These are phyloP conservation scores for Aspergillus sp. DNA, from an alignment of 2,329 filamentous ascomycete species.

Conservation along the genomic window DNA sequence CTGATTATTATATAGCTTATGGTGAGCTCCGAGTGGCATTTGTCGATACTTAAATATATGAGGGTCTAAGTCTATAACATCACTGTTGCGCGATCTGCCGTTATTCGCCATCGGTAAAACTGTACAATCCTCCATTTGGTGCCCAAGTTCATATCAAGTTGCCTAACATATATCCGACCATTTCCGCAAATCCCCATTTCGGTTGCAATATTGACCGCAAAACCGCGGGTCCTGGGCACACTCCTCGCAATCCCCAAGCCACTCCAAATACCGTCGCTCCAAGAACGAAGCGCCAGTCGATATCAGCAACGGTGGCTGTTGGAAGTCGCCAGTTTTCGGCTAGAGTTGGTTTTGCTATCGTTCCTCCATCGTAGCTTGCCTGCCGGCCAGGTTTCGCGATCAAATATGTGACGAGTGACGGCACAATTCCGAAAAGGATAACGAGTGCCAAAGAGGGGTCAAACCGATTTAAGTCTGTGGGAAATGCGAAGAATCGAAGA, in stretches of 20 bases:
- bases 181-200: slow-evolving; percentile 48
- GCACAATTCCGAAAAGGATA: slow-evolving; percentile 51
- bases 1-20: slow-evolving; percentile 16
- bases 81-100: neutral
- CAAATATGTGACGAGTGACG: slow-evolving; percentile 42
- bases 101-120: neutral
- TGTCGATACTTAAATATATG: neutral
- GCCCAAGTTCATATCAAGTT: slow-evolving; percentile 28
- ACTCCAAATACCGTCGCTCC: slow-evolving; percentile 52
- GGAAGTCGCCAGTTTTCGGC: slow-evolving; percentile 45
- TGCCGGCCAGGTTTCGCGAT: slow-evolving; percentile 29
- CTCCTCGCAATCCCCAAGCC: slow-evolving; percentile 53
- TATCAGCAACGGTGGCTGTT: slow-evolving; percentile 46
- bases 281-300: slow-evolving; percentile 49
- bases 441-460: slow-evolving; percentile 53
- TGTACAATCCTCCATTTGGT: neutral
- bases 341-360: slow-evolving; percentile 39
- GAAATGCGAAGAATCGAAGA: slow-evolving; percentile 49
- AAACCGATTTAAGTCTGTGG: slow-evolving; percentile 44
- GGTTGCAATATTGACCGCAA: slow-evolving; percentile 49
- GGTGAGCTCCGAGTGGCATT: neutral
- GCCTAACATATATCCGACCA: slow-evolving; percentile 50
- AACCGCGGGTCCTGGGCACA: slow-evolving; percentile 54
- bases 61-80: slow-evolving; percentile 1
- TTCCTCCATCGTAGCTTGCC: slow-evolving; percentile 22